These are phyloP conservation scores for Cladosporium sphaerospermum DNA, from an alignment of 2,329 filamentous ascomycete genomes.

Conservation along the genomic window DNA sequence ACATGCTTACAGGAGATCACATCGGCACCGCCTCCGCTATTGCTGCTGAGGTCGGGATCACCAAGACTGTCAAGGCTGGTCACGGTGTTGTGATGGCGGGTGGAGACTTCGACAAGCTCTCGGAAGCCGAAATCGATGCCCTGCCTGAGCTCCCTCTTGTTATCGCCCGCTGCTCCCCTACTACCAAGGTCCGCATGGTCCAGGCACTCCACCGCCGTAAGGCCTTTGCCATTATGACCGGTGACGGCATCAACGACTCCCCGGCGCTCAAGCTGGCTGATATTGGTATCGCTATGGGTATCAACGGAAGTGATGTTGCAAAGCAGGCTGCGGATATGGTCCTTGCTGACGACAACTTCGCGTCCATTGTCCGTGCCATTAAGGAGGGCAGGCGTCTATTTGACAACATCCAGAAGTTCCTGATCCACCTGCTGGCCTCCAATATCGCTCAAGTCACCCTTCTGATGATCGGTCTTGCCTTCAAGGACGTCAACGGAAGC, in stretches of 20 bases:
- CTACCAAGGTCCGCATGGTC: conserved; percentile 41
- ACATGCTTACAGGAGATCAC: conserved; percentile 46
- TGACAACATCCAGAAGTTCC: conserved; percentile 38
- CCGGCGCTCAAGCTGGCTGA: conserved; percentile 36
- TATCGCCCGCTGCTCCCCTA: conserved; percentile 38
- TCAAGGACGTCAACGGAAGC: conserved; percentile 35
- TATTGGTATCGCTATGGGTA: conserved; percentile 37
- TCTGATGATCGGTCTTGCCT: conserved; percentile 37
- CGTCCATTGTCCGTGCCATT: conserved; percentile 35
- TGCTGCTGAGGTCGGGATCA: conserved; percentile 41
- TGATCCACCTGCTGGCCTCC: conserved; percentile 40
- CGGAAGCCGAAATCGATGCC: conserved; percentile 34
- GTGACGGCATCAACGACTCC: conserved; percentile 37
- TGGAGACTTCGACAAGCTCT: conserved; percentile 36
- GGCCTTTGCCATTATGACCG: conserved; percentile 33
- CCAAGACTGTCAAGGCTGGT: conserved; percentile 18
- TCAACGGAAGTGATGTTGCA: conserved; percentile 34
- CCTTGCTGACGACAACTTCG: conserved; percentile 36
- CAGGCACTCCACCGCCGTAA: conserved; percentile 34
- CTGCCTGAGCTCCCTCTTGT: conserved; percentile 36
- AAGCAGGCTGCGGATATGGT: conserved; percentile 38
- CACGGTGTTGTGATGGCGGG: conserved; percentile 33
- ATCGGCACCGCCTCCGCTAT: conserved; percentile 42
- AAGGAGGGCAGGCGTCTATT: conserved; percentile 37
- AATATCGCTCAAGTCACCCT: conserved; percentile 41